Base-by-base conservation (phyloP, 352 stramenopile genomes). In the Phytophthora brassicae region DNA sequence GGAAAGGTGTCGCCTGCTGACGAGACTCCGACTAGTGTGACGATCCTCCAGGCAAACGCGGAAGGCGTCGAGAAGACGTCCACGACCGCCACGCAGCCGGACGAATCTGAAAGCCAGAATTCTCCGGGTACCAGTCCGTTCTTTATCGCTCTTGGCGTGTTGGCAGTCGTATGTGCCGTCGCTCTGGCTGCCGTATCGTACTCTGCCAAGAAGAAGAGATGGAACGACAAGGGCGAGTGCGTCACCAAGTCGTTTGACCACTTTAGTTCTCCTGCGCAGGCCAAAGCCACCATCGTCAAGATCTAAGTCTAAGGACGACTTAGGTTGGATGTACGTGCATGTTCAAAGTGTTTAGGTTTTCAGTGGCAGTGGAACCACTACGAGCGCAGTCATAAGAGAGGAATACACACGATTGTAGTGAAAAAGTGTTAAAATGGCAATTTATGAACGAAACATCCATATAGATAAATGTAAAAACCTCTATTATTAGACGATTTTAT, bases 331-430 rank as follows among this genome's bases (percentile, higher is more conserved):
- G 65, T 60, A 54, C 23, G 59, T 70, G 55, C 49, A 49, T 66
- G 65, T 61, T 65, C 43, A 57, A 62, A 39, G 47, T 56, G 65
- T 72, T 68, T 55, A 55, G 56, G 60, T 59, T 64, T 57, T 39
- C 33, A 66, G 65, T 68, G 54, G 65, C 54, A 70, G 61, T 68
- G 65, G 65, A 73, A 69, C 60, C 65, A 63, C 60, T 43, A 59
- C 49, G 48, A 64, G 63, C 51, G 58, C 58, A 60, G 50, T 60
- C 50, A 45, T 64, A 56, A 66, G 47, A n/a, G n/a, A 56, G 50
- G 35, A 73, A 62, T 73, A 63, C 63, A 53, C 50, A 56, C 52
- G 50, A 31, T 31, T 31, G 66, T 64, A 43, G 57, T 70, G 48
- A 43, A 16, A 60, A 56, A 50, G 54, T 38, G 62, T 58, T 56